Conservation (phyloP, 2,329 filamentous ascomycete species). For the Geosmithia flava region DNA sequence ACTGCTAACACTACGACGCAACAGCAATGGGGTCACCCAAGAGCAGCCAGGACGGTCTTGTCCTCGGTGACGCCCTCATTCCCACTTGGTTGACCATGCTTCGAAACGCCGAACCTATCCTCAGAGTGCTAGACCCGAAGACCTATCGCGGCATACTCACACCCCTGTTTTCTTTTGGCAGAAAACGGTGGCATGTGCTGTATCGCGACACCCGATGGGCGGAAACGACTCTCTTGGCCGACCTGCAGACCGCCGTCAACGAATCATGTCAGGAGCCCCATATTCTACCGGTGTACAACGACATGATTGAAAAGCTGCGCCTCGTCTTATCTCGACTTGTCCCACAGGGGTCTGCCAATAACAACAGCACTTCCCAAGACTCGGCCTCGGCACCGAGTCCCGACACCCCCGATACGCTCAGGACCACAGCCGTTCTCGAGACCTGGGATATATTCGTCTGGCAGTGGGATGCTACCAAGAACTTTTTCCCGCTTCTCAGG, state of each 20-base stretch:
- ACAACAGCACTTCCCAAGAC: neutral
- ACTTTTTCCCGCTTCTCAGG: conserved; percentile 19
- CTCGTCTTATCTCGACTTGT: too few species aligned
- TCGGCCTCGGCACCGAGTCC: neutral
- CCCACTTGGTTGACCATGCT: conserved; percentile 19
- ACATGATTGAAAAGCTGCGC: conserved; percentile 9
- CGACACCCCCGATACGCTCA: neutral
- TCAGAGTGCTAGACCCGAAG: conserved; percentile 8
- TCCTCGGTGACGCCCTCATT: conserved; percentile 15
- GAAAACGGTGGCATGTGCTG: neutral
- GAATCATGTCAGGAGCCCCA: conserved; percentile 7
- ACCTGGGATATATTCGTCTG: conserved; percentile 25
- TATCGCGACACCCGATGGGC: conserved; percentile 2
- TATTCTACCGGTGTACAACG: conserved; percentile 8
- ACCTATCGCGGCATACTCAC: conserved; percentile 6
- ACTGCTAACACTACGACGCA: too few species aligned
- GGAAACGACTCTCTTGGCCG: conserved; percentile 5
- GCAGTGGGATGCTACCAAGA: conserved; percentile 21
- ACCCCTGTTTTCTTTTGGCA: conserved; percentile 1
- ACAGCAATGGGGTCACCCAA: conserved; percentile 14
- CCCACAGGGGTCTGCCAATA: neutral
- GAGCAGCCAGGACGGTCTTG: conserved; percentile 13
- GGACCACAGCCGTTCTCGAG: conserved; percentile 11
- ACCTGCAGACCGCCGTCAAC: conserved; percentile 8
- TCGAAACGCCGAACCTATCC: conserved; percentile 12